Conservation (phyloP, 768 basidiomycete species). For the Scleroderma bovista region DNA sequence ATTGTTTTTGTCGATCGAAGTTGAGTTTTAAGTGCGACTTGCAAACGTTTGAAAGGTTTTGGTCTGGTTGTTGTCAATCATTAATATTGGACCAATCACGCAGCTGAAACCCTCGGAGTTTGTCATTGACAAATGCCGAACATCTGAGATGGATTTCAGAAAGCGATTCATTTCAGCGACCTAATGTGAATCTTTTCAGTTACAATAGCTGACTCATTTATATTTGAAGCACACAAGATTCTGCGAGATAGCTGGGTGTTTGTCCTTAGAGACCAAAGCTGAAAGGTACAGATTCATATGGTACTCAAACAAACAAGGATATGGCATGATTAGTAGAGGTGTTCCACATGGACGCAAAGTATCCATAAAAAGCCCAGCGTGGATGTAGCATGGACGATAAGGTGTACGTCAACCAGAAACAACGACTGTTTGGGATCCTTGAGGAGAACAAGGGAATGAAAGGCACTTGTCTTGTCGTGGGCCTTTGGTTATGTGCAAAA, state of each 20-base stretch:
- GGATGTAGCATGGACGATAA: background rate
- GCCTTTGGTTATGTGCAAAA: conserved; percentile 6
- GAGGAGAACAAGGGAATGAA: conserved; percentile 12
- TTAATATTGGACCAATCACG: no score
- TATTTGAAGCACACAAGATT: no score
- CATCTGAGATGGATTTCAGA: no score
- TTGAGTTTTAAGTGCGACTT: background rate
- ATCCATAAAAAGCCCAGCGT: background rate
- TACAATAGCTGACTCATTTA: no score
- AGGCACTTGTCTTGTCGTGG: background rate
- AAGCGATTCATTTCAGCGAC: no score
- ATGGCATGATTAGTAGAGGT: background rate
- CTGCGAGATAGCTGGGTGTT: background rate
- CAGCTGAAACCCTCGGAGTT: no score
- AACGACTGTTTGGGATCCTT: background rate
- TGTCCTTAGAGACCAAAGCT: background rate
- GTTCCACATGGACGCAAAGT: background rate
- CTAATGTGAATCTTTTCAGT: no score
- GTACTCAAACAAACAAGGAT: background rate
- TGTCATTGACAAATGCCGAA: no score
- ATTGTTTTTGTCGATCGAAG: background rate
- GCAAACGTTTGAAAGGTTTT: no score
- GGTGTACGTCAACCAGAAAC: background rate
- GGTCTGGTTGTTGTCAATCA: no score
- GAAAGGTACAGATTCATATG: background rate